phyloP scores from a whole-genome alignment of 2,329 filamentous ascomycete species.

The Akanthomyces lecanii region DNA sequence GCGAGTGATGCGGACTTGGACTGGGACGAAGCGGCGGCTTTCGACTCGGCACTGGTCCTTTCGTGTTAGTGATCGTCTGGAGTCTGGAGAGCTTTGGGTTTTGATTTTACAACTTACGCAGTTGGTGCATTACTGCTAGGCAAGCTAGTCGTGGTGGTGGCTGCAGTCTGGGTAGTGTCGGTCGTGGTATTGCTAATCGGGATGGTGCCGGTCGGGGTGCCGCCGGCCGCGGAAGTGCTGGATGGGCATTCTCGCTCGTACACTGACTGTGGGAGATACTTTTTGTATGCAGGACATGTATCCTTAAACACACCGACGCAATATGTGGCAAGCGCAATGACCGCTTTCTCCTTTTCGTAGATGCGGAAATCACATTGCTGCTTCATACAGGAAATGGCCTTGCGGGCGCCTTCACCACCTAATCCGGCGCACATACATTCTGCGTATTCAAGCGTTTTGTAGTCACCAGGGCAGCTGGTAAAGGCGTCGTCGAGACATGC shows the following conservation, averaged over 20 bases:
- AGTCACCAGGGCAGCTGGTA: not conserved
- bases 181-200: not conserved
- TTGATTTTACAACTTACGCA: not conserved
- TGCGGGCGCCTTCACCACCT: not conserved
- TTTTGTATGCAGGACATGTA: not conserved
- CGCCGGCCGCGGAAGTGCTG: not conserved
- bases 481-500: not conserved
- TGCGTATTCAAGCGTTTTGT: not conserved
- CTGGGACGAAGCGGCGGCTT: not conserved
- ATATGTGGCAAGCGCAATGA: not conserved
- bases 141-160: not conserved
- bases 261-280: not conserved
- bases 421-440: not conserved
- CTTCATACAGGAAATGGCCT: not conserved
- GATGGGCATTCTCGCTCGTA: not conserved
- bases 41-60: not conserved
- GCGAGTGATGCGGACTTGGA: not conserved
- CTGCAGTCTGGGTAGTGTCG: not conserved
- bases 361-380: not conserved
- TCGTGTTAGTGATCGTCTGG: not conserved
- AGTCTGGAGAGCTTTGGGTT: no score
- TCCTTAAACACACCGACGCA: not conserved
- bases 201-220: not conserved
- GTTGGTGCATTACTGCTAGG: not conserved
- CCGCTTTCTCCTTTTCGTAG: not conserved